Conservation (phyloP, 1,139 yeast species). For the Taiozyma sp. region DNA sequence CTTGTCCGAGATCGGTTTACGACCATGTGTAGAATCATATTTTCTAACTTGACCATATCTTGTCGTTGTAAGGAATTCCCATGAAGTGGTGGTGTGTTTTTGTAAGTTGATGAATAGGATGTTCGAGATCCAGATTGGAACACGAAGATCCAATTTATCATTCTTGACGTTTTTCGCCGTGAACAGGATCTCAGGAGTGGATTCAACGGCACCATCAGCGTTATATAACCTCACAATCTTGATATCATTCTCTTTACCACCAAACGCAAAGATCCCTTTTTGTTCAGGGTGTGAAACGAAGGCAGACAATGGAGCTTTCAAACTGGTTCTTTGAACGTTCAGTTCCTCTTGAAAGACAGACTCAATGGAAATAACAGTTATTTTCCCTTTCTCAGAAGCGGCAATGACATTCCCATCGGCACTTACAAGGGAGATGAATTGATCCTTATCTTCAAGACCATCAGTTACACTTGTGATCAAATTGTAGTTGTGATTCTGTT, state of each 20-base stretch:
- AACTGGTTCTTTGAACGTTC: constrained; percentile 17
- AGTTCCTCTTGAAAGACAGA: constrained; percentile 14
- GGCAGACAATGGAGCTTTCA: constrained; percentile 42
- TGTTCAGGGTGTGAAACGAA: constrained; percentile 42
- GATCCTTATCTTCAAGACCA: constrained; percentile 16
- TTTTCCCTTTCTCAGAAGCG: constrained; percentile 45
- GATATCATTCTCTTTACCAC: constrained; percentile 71
- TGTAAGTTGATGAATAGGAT: constrained; percentile 39
- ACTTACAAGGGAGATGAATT: constrained; percentile 13
- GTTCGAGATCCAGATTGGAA: constrained; percentile 60
- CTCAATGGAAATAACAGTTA: constrained; percentile 35
- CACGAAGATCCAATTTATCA: constrained; percentile 58
- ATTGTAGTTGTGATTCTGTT: constrained; percentile 12
- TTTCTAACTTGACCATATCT: constrained; percentile 63
- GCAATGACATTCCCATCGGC: constrained; percentile 25
- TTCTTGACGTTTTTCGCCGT: constrained; percentile 64
- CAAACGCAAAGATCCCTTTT: constrained; percentile 54
- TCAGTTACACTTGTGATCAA: constrained; percentile 32
- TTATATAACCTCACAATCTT: constrained; percentile 43
- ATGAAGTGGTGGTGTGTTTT: constrained; percentile 28
- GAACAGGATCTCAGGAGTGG: constrained; percentile 36
- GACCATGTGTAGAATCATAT: constrained; percentile 56
- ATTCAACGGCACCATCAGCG: constrained; percentile 8
- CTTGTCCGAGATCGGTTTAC: constrained; percentile 51
- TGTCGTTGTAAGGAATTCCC: constrained; percentile 59